These are phyloP conservation scores for Hirschfeldia incana DNA, from an alignment of 345 rosid genomes.

Conservation along the genomic window DNA sequence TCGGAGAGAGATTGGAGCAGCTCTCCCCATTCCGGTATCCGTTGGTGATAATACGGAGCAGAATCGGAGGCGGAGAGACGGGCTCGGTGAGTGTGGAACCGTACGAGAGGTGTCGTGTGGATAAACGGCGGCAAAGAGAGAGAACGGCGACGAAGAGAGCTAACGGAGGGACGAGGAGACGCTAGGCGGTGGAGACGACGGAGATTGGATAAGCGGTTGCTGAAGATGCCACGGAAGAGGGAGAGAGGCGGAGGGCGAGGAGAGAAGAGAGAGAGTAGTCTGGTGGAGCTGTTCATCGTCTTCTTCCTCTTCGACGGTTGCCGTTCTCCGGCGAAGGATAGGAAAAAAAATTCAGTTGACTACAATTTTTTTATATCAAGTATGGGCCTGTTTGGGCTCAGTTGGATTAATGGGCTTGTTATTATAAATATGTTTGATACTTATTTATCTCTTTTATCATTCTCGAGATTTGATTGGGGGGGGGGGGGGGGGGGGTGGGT, in stretches of 20 bases:
- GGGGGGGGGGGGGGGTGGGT: too few species aligned
- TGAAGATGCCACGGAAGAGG: background rate
- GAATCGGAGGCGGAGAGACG: conserved; percentile 27
- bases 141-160: conserved; percentile 10
- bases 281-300: conserved; percentile 62
- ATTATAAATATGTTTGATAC: background rate
- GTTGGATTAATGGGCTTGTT: background rate
- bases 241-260: conserved; percentile 43
- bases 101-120: conserved; percentile 30
- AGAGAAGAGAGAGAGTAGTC: conserved; percentile 58
- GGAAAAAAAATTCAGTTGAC: background rate
- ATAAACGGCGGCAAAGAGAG: conserved; percentile 21
- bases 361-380: too few species aligned
- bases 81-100: conserved; percentile 29
- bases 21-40: conserved; percentile 48
- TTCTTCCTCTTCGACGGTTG: background rate
- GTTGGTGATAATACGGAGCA: conserved; percentile 18
- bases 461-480: background rate
- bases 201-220: conserved; percentile 38
- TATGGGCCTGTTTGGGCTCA: background rate
- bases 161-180: conserved; percentile 15
- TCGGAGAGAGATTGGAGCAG: conserved; percentile 36
- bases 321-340: background rate
- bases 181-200: conserved; percentile 22
- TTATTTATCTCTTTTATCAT: background rate